Evolutionary conservation across 768 basidiomycete species (phyloP), one percentile per base, ranked within the genome.

Genomic region (Suillus subaureus): DNA sequence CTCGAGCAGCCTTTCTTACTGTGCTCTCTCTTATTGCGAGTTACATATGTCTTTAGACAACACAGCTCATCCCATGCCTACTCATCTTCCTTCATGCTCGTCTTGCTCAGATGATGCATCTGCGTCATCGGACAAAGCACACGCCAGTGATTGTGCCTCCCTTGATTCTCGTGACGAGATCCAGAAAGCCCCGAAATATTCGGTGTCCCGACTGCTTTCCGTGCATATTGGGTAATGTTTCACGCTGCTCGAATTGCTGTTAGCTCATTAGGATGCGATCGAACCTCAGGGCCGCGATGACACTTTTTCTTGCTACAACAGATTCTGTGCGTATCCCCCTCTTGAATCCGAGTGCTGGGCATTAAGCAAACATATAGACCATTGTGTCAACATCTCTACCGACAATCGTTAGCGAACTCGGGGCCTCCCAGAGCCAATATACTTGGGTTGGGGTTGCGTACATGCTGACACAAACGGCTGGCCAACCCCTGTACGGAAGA

Each of bases 371-470:
- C 54, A 26, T 28, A 60, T 55, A 86, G 83, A 87, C 85, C 12
- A 90, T 94, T 68, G 90, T 95, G 40, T 94, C 93, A 42, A 95
- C 93, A 21, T 87, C 87, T 71, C 77, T 95, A 63, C 94, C 93
- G 18, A 93, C 92, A 23, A 94, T 95, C 67, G 82, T 88, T 18
- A 86, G 83, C 65, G 85, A 92, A 49, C 82, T 95, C 39, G 68
- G 80, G 35, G 92, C 91, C 21, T 85, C 89, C 39, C 84, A 87
- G 64, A 84, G 79, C 61, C 87, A 93, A 72, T 95, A 94, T 72
- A 91, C 89, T 28, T 95, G 93, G 93, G 90, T 95, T 60, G 90
- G 88, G 21, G 89, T 93, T 39, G 84, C 91, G 18, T 95, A 95
- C 71, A 86, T 94, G 85, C 84, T 94, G 64, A 92, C 92, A 1